Evolutionary conservation across 495 filamentous ascomycete species (phyloP), one percentile per base, ranked within the genome.

Genomic region (Lasiosphaeria ovina): DNA sequence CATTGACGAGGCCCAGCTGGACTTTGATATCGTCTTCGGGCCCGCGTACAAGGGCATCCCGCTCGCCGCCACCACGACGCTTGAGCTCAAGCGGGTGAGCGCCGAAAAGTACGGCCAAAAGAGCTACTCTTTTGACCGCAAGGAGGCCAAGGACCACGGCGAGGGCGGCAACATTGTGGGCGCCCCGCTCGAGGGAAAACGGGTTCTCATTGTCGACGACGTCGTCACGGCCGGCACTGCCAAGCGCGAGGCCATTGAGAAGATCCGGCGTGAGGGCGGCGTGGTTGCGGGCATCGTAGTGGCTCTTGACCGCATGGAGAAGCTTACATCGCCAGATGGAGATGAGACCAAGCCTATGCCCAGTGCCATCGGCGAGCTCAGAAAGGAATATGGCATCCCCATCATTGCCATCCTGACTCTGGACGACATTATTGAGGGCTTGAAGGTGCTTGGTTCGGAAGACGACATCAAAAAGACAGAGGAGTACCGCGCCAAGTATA

Each of bases 41-140:
- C 93, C 94, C 6, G 92, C 93, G 17, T 98, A 97, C 82, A 98
- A 98, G 76, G 94, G 94, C 36, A 96, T 97, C 60, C 89, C 90
- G 0, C 83, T 97, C 3, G 90, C 90, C n/a, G 78, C 85, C 14
- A 80, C 87, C 3, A 87, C 90, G 7, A 79, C 86, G 42, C 83
- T 85, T 68, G 85, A 89, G 66, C 81, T 97, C 3, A 81, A 81
- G 57, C 79, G 83, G 61, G 74, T 91, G 5, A 86, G 89, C 62
- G 70, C 75, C 7, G 66, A 66, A 35, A 76, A 71, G 48, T 91
- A 81, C 64, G 77, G 74, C 11, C 62, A 76, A n/a, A 77, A 86
- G 48, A 87, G 83, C 69, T 97, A 96, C 76, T 87, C 83, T 35
- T 97, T 93, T 81, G 93, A 98, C 79, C 86, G 94, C 66, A 98